phyloP scores from a whole-genome alignment of 371 early-diverging fungal genomes.

The Mortierella sp. region DNA sequence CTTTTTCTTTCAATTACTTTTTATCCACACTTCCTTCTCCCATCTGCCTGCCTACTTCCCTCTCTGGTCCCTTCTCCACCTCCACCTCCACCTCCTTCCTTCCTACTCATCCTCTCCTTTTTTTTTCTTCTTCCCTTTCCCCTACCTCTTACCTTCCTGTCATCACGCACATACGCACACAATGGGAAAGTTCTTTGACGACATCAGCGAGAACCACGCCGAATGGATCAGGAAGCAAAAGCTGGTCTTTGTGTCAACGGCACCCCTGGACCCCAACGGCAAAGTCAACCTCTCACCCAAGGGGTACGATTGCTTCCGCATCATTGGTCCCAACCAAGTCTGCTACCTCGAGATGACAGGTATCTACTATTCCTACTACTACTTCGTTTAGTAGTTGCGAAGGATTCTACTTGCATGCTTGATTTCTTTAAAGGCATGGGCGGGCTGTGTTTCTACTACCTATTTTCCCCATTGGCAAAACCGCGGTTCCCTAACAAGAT shows the following conservation, averaged over 20 bases:
- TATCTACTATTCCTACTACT: neutral
- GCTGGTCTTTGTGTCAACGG: conserved; percentile 63
- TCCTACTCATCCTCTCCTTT: neutral
- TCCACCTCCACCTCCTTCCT: neutral
- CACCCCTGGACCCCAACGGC: conserved; percentile 57
- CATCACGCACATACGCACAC: neutral
- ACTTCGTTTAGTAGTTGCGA: too few species aligned
- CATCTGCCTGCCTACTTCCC: too few species aligned
- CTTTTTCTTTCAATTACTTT: neutral
- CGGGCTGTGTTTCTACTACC: neutral
- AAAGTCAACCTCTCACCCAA: conserved; percentile 69
- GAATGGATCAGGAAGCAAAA: conserved; percentile 64
- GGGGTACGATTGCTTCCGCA: conserved; percentile 61
- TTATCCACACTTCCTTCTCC: neutral
- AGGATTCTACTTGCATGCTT: too few species aligned
- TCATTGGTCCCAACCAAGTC: conserved; percentile 56
- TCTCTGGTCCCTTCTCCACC: neutral
- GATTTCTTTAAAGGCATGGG: too few species aligned
- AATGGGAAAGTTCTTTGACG: conserved; percentile 58
- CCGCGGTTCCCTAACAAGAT: neutral
- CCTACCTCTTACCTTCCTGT: neutral
- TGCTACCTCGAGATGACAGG: conserved; percentile 65
- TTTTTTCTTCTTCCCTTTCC: neutral
- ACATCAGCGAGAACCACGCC: conserved; percentile 46
- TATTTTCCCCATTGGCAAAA: neutral